These are phyloP conservation scores for Dendrothele bispora DNA, from an alignment of 768 basidiomycete genomes.

Conservation along the genomic window DNA sequence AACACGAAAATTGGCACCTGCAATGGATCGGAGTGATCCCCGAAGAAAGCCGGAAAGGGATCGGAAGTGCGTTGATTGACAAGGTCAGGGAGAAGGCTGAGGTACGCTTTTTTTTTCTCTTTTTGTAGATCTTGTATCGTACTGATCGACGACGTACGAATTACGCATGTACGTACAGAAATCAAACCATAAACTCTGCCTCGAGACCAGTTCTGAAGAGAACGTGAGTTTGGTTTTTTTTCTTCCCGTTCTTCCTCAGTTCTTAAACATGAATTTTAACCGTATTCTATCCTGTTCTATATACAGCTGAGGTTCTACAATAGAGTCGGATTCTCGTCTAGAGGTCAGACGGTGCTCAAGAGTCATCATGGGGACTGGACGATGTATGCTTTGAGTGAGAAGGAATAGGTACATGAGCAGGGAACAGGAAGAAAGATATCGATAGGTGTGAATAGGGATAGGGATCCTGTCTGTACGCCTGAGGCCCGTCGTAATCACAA, in stretches of 20 bases:
- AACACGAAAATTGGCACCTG: constrained; percentile 11
- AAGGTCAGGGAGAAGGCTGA: not conserved
- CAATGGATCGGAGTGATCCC: constrained; percentile 13
- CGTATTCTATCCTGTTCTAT: too few relatives aligned
- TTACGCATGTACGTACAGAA: not conserved
- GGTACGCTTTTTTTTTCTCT: not conserved
- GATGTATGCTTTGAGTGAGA: not conserved
- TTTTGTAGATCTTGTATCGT: not conserved
- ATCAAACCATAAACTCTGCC: not conserved
- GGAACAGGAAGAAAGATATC: too few relatives aligned
- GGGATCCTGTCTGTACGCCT: too few relatives aligned
- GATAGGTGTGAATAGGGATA: too few relatives aligned
- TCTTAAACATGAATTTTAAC: not conserved
- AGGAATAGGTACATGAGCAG: too few relatives aligned
- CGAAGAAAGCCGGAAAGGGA: constrained; percentile 9
- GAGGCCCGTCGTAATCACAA: too few relatives aligned
- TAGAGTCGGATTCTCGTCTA: not conserved
- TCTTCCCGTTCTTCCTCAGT: not conserved
- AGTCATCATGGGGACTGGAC: not conserved
- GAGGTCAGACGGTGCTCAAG: not conserved
- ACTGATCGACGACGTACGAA: not conserved
- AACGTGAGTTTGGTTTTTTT: not conserved
- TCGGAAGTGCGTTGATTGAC: constrained; percentile 9
- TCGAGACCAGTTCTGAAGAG: not conserved
- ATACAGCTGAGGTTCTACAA: not conserved